These are phyloP conservation scores for Durio zibethinus DNA, from an alignment of 345 rosid genomes.

Conservation along the genomic window DNA sequence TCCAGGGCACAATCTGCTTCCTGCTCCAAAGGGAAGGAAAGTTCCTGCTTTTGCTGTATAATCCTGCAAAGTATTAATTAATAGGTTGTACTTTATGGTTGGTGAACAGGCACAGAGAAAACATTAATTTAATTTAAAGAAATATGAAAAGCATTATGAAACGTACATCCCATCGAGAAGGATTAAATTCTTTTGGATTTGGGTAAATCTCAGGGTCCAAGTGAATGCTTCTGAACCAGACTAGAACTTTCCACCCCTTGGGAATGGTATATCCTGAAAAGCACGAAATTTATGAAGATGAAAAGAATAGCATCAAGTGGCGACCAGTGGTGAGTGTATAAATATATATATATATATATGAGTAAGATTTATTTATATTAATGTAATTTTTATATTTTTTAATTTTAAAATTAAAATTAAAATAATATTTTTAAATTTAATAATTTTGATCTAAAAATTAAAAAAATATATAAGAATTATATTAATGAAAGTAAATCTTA, in stretches of 20 bases:
- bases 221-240: constrained; percentile 79
- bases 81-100: background rate
- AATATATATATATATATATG: too few species aligned
- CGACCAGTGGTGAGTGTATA: too few species aligned
- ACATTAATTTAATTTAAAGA: background rate
- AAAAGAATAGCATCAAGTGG: background rate
- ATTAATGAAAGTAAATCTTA: too few species aligned
- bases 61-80: constrained; percentile 26
- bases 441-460: too few species aligned
- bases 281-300: background rate
- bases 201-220: constrained; percentile 60
- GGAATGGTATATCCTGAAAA: constrained; percentile 70
- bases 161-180: constrained; percentile 89
- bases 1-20: constrained; percentile 83
- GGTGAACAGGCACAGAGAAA: background rate
- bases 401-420: too few species aligned
- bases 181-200: constrained; percentile 64
- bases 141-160: background rate
- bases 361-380: too few species aligned
- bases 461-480: too few species aligned
- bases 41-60: constrained; percentile 53
- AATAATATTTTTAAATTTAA: too few species aligned
- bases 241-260: constrained; percentile 80
- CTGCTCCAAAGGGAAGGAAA: constrained; percentile 85
- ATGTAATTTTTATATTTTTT: too few species aligned